These are phyloP conservation scores for Moniliophthora roreri DNA, from an alignment of 1,284 basidiomycete genomes.

Conservation along the genomic window DNA sequence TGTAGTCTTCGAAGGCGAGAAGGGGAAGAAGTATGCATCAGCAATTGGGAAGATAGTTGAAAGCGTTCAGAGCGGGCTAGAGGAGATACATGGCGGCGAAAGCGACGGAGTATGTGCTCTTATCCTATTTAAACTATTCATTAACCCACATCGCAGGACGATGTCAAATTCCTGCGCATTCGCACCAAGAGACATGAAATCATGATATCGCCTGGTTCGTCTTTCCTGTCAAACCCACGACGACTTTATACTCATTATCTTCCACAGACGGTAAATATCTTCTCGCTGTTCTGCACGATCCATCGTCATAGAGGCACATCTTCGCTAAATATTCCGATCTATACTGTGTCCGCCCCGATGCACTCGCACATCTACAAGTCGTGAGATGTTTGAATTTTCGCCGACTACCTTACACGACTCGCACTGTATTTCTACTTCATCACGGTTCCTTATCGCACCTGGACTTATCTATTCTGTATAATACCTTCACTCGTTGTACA, in stretches of 20 bases:
- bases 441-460: too few species aligned
- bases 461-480: too few species aligned
- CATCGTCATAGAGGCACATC: slow-evolving; percentile 35
- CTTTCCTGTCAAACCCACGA: background rate
- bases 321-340: background rate
- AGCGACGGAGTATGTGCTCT: slow-evolving; percentile 48
- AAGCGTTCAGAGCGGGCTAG: slow-evolving; percentile 69
- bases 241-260: slow-evolving; percentile 7
- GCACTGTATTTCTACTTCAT: too few species aligned
- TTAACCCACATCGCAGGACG: slow-evolving; percentile 58
- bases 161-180: slow-evolving; percentile 86
- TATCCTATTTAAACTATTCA: background rate
- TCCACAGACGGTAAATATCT: slow-evolving; percentile 74
- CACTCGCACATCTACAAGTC: background rate
- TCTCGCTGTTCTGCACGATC: slow-evolving; percentile 85
- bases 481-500: too few species aligned
- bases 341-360: too few species aligned
- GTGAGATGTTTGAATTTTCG: too few species aligned
- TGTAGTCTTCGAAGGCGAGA: slow-evolving; percentile 85
- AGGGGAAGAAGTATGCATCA: slow-evolving; percentile 77
- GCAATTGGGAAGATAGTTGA: slow-evolving; percentile 80
- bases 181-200: slow-evolving; percentile 89
- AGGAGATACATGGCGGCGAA: slow-evolving; percentile 63
- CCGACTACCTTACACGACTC: too few species aligned
- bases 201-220: slow-evolving; percentile 89